Base-by-base conservation (phyloP, 495 filamentous ascomycete genomes). In the Articulospora tetracladia region DNA sequence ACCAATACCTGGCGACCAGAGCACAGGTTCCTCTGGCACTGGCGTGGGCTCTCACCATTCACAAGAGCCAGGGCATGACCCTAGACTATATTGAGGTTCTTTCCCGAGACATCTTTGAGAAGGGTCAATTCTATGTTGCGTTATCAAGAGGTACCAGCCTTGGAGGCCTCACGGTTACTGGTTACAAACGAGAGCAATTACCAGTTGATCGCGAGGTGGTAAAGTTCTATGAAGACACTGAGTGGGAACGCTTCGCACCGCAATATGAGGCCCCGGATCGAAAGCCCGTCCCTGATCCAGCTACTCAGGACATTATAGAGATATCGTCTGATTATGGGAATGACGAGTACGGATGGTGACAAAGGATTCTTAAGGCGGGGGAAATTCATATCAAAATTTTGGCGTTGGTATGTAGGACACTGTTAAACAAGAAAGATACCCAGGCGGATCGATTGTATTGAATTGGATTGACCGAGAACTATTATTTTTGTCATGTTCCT, bases 31-130 rank as follows among this genome's bases (percentile, higher is more conserved):
- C 78, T 0, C 68, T 81, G 7, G 62, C 67, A 15, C 67, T 74
- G 2, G 77, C 70, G 15, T 79, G 75, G 74, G 76, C 77, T 4
- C 71, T 75, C 12, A 77, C 76, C 11, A 72, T 77, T 13, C 77
- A 80, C 54, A 80, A 79, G 56, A 68, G 66, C 55, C 77, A 79
- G 55, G 77, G 78, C 15, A 72, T 72, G 67, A 78, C 74, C 7
- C 63, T 81, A 2, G 72, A 78, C 25, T 65, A 67, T 52, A 74
- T 73, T 2, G 59, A 69, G 1, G 76, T 79, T 0, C 66, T 76
- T 60, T 57, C 74, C 17, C 26, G 53, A 3, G 63, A 67, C 19
- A 66, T 68, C 1, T 79, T 79, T 60, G 69, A 71, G 23, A 49
- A 65, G 1, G 77, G 75, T 0, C 75, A 78, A 57, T 67, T 72